Evolutionary conservation across 169 alveolate genomes (phyloP).

Genomic region (Babesia bovis): DNA sequence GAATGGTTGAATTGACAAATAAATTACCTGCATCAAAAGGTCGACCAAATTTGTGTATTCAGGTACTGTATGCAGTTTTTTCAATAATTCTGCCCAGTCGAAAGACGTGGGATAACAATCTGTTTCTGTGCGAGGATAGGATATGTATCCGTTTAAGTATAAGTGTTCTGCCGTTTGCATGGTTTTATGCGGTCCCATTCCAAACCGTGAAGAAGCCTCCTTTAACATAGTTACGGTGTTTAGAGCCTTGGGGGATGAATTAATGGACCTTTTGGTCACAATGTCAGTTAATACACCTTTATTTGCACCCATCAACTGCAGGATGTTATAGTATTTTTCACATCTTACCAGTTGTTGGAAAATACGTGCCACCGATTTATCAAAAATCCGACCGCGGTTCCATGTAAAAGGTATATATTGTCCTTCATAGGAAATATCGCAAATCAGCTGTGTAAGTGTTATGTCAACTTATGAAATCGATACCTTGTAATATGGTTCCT

Average conservation of each 20-base stretch:
- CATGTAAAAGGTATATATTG: constrained; percentile 5
- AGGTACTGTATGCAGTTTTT: constrained; percentile 30
- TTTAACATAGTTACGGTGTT: constrained; percentile 92
- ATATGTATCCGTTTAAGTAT: constrained; percentile 89
- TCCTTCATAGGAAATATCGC: constrained; percentile 13
- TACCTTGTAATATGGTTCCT: constrained; percentile 88
- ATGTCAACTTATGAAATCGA: background rate
- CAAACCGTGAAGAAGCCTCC: constrained; percentile 86
- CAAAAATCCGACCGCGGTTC: constrained; percentile 31
- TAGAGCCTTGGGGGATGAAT: constrained; percentile 85
- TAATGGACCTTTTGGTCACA: background rate
- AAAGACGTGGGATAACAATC: constrained; percentile 86
- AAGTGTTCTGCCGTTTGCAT: constrained; percentile 92
- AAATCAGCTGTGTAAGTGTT: constrained; percentile 16
- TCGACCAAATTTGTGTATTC: constrained; percentile 2
- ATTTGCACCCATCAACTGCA: background rate
- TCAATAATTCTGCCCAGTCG: constrained; percentile 61
- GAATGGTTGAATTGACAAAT: constrained; percentile 30
- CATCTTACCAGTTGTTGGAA: constrained; percentile 15
- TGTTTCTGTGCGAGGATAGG: constrained; percentile 96
- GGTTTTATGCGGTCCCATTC: constrained; percentile 86
- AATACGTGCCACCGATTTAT: constrained; percentile 22
- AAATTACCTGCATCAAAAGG: background rate
- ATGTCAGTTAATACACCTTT: background rate
- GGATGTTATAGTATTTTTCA: background rate